Conservation (phyloP, 345 rosid species). For the Linum usitatissimum region DNA sequence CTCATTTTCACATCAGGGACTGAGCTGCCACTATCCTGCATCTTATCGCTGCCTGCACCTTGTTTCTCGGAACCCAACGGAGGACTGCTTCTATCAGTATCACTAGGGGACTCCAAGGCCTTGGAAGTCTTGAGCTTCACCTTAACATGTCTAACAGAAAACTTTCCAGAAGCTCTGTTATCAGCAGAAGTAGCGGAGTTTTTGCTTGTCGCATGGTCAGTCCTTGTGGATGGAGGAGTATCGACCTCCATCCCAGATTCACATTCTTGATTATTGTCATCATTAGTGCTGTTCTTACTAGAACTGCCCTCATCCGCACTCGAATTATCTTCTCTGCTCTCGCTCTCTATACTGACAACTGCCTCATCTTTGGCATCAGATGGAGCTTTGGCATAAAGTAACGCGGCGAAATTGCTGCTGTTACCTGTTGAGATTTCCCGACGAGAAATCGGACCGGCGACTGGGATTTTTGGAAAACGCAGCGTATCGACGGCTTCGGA, state of each 20-base stretch:
- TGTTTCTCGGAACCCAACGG: conserved; percentile 38
- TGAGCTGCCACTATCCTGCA: conserved; percentile 49
- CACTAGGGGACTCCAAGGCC: conserved; percentile 46
- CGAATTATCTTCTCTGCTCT: conserved; percentile 13
- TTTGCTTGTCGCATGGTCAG: conserved; percentile 40
- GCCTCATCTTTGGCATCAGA: conserved; percentile 2
- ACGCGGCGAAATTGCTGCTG: not conserved
- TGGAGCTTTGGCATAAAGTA: not conserved
- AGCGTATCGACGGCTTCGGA: not conserved
- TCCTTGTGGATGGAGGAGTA: conserved; percentile 56
- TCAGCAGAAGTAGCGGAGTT: conserved; percentile 48
- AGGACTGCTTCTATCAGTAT: conserved; percentile 48
- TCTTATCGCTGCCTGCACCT: conserved; percentile 34
- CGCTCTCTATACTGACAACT: conserved; percentile 1
- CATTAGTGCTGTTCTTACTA: not conserved
- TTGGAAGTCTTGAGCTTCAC: conserved; percentile 70
- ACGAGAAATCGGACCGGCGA: not conserved
- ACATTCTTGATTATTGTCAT: conserved; percentile 39
- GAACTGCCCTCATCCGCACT: conserved; percentile 8
- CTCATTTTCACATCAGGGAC: conserved; percentile 35
- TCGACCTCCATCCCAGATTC: conserved; percentile 56
- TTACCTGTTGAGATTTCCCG: not conserved
- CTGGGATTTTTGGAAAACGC: not conserved
- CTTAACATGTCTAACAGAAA: conserved; percentile 48
- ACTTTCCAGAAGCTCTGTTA: conserved; percentile 29